phyloP scores from a whole-genome alignment of 2,329 filamentous ascomycete genomes.

The Davidsoniella virescens region DNA sequence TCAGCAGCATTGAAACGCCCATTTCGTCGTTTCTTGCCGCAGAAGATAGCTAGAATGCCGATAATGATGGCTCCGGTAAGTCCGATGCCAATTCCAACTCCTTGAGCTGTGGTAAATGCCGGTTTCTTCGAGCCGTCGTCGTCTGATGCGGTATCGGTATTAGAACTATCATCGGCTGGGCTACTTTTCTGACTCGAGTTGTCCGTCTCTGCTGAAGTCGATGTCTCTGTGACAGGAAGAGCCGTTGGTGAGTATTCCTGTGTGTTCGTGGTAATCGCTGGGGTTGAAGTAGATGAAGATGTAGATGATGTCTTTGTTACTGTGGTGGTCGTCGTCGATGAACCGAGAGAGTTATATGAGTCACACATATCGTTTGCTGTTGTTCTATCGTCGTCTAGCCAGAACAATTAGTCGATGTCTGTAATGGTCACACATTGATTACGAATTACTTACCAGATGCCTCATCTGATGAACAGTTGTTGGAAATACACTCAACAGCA shows the following conservation, averaged over 20 bases:
- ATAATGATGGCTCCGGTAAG: constrained; percentile 32
- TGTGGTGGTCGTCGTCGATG: background rate
- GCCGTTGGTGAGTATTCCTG: background rate
- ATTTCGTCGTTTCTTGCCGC: constrained; percentile 27
- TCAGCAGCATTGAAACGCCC: constrained; percentile 21
- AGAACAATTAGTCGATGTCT: background rate
- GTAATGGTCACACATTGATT: no score
- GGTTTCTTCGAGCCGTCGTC: constrained; percentile 6
- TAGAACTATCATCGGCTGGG: constrained; percentile 10
- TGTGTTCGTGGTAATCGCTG: background rate
- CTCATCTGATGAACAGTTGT: constrained; percentile 1
- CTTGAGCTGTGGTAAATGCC: constrained; percentile 26
- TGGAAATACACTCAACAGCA: constrained; percentile 6
- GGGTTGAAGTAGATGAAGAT: constrained; percentile 6
- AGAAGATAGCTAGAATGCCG: constrained; percentile 30
- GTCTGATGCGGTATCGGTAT: background rate
- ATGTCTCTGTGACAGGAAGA: background rate
- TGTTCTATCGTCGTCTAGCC: constrained; percentile 2
- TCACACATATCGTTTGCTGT: constrained; percentile 1
- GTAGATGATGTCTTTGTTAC: background rate
- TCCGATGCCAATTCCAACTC: constrained; percentile 43
- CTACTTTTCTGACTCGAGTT: constrained; percentile 12
- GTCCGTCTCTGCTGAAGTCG: constrained; percentile 12
- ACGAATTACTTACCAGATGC: constrained; percentile 5
- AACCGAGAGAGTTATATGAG: background rate